Percentiles rank a stretch among this genome's conserved stretches.
Evolutionary conservation across 2,329 filamentous ascomycete genomes (phyloP).

Genomic region (Arthrobotrys sphaeroides): DNA sequence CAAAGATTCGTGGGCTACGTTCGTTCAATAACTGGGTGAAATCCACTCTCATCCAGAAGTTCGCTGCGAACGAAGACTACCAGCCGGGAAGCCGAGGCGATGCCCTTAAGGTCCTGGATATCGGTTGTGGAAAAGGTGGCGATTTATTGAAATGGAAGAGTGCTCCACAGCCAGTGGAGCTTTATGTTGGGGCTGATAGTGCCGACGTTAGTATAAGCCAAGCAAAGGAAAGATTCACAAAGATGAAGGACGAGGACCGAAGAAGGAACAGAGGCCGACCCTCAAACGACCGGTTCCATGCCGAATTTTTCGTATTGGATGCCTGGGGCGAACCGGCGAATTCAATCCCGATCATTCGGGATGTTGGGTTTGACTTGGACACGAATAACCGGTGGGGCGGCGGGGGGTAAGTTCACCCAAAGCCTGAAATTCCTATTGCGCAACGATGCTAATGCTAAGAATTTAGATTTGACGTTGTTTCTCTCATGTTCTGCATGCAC

Average conservation of each 20-base stretch:
- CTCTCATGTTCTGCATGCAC: conserved; percentile 99
- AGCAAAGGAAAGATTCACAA: conserved; percentile 81
- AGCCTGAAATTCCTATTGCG: neutral
- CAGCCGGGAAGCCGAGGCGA: conserved; percentile 62
- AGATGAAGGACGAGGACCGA: conserved; percentile 71
- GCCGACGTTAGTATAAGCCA: conserved; percentile 92
- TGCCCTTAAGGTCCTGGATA: conserved; percentile 83
- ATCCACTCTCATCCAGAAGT: conserved; percentile 95
- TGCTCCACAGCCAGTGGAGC: conserved; percentile 85
- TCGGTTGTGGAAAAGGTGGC: conserved; percentile 96
- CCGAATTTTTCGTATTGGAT: conserved; percentile 88
- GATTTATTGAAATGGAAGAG: conserved; percentile 96
- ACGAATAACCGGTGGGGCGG: conserved; percentile 64
- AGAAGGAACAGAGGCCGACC: conserved; percentile 67
- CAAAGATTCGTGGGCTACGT: conserved; percentile 90
- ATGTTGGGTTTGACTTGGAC: conserved; percentile 86
- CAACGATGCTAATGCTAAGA: neutral
- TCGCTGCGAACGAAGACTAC: conserved; percentile 81
- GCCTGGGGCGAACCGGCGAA: conserved; percentile 87
- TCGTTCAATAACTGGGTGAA: conserved; percentile 99
- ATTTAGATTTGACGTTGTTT: conserved; percentile 87
- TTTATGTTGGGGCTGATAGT: conserved; percentile 94
- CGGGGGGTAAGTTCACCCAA: conserved; percentile 50
- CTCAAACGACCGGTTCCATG: conserved; percentile 72
- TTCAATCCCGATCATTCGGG: conserved; percentile 79